Percentiles rank a stretch among this genome's conserved stretches.
Conservation (phyloP, 2,329 filamentous ascomycete genomes). For the Byssochlamys sp. region DNA sequence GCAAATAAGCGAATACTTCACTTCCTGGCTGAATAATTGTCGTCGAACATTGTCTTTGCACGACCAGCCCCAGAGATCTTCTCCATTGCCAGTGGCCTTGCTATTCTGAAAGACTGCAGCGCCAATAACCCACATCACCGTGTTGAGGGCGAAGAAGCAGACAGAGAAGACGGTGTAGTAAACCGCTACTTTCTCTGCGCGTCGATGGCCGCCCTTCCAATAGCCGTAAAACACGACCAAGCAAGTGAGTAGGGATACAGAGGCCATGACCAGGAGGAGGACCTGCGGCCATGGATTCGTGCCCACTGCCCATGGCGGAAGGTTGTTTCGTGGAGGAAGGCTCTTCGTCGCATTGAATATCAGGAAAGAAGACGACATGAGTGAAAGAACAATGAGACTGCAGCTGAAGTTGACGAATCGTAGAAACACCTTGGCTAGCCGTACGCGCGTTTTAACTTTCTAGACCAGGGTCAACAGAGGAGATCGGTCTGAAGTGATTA, state of each 20-base stretch:
- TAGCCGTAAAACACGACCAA: conserved; percentile 75
- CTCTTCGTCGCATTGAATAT: conserved; percentile 83
- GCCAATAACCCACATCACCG: conserved; percentile 83
- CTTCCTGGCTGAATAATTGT: conserved; percentile 65
- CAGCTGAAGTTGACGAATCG: conserved; percentile 94
- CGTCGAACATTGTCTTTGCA: conserved; percentile 79
- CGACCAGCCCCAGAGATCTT: conserved; percentile 98
- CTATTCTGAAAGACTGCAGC: conserved; percentile 74
- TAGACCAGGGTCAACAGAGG: conserved; percentile 33
- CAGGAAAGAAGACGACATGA: conserved; percentile 76
- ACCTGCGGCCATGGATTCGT: conserved; percentile 86
- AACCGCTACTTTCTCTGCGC: conserved; percentile 83
- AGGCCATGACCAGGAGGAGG: conserved; percentile 67
- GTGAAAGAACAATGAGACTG: conserved; percentile 83
- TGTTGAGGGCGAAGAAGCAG: conserved; percentile 84
- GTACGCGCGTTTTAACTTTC: conserved; percentile 87
- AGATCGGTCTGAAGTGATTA: neutral
- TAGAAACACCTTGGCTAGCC: conserved; percentile 89
- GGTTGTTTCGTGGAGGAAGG: conserved; percentile 64
- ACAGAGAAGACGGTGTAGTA: conserved; percentile 95
- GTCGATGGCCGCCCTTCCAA: conserved; percentile 74
- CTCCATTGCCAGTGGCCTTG: conserved; percentile 60
- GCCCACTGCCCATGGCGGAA: conserved; percentile 72
- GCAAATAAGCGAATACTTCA: conserved; percentile 64
- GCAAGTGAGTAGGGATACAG: conserved; percentile 69